Conservation (phyloP, 768 basidiomycete species). For the Hericium rajendrae region DNA sequence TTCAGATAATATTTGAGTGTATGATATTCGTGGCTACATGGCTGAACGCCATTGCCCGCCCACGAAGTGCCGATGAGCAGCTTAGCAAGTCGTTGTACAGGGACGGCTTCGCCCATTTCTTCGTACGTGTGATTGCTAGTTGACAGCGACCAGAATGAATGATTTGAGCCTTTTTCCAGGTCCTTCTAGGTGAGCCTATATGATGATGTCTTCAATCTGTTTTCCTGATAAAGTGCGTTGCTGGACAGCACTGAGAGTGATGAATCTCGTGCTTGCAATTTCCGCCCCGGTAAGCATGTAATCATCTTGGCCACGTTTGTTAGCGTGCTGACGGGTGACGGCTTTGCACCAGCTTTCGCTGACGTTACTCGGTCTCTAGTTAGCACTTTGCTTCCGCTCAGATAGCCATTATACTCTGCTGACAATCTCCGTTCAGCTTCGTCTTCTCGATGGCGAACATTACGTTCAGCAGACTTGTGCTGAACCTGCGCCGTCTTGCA, state of each 20-base stretch:
- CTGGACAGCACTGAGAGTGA: neutral
- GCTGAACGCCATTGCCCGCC: neutral
- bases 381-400: neutral
- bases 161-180: neutral
- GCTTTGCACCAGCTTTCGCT: neutral
- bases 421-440: neutral
- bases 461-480: neutral
- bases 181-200: neutral
- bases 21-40: neutral
- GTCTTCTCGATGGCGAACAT: neutral
- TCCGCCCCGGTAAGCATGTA: neutral
- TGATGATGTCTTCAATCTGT: neutral
- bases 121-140: neutral
- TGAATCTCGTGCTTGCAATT: neutral
- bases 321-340: neutral
- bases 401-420: neutral
- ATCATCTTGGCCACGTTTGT: neutral
- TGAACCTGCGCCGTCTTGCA: neutral
- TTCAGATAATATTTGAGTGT: neutral
- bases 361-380: neutral
- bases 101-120: neutral
- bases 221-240: no score
- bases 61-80: neutral
- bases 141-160: neutral
- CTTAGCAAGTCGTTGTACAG: neutral